Base-by-base conservation (phyloP, 257 asterid genomes). In the Mentha longifolia region DNA sequence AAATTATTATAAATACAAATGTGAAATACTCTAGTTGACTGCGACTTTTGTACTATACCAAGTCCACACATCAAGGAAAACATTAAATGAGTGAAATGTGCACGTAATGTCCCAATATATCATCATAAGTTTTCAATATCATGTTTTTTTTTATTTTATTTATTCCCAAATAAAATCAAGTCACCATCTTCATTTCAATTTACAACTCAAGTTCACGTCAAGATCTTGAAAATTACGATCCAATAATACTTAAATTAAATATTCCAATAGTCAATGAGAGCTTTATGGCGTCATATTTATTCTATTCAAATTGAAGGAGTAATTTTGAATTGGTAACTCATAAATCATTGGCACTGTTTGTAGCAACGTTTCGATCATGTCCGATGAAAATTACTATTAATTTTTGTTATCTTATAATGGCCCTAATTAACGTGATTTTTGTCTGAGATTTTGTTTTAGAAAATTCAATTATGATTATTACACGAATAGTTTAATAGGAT, bases 281-380 rank as follows among this genome's bases (percentile, higher is more conserved):
- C 61, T 8, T 6, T 49, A 35, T 37, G 14, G 51, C 50, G 14
- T 30, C 60, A 31, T 3, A 28, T 65, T 63, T 65, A 7, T 25
- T 57, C 6, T 15, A 12, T 45, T 57, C 43, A 56, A 73, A 56
- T 55, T 73, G 12, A 65, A 56, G 51, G 35, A 52, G 3, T 10
- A 7, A 33, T 9, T 41, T 42, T 10, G 20, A 5, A 9, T 20
- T 49, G n/a, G 35, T 55, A 15, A 50, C 62, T 35, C 16, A 14
- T 45, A 30, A 30, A 45, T 70, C 35, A 58, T 58, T 56, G 30
- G 15, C 61, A 67, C 62, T 51, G 31, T 28, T 28, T 28, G 3
- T 28, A 1, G 3, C 31, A 28, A 2, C 2, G 25, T 22, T 22
- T 22, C 25, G 25, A 22, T 22, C 25, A n/a, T n/a, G n/a, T n/a